Conservation (phyloP, 768 basidiomycete genomes). For the Termitomyces sp. region DNA sequence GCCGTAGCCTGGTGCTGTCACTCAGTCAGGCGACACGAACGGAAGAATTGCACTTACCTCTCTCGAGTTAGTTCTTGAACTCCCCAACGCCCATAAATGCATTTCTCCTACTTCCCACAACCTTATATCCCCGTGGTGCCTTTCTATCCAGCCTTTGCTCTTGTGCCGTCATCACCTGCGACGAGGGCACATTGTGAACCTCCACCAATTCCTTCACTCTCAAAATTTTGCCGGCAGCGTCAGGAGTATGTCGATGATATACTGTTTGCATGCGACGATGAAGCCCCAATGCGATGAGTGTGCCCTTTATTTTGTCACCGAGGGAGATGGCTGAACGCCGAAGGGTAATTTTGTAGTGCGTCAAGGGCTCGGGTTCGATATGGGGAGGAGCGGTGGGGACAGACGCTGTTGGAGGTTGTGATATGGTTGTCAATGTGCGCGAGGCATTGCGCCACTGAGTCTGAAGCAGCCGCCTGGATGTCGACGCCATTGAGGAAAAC, state of each 20-base stretch:
- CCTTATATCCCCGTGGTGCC: slow-evolving; percentile 66
- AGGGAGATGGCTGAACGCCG: slow-evolving; percentile 85
- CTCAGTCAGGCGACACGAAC: neutral
- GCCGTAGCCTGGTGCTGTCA: neutral
- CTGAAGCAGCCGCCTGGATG: slow-evolving; percentile 13
- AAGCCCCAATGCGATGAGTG: slow-evolving; percentile 80
- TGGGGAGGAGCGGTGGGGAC: neutral
- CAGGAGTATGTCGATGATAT: slow-evolving; percentile 70
- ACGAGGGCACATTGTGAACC: slow-evolving; percentile 78
- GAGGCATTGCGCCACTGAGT: slow-evolving; percentile 13
- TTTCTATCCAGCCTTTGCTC: slow-evolving; percentile 68
- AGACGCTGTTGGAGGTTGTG: neutral
- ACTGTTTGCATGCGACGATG: slow-evolving; percentile 84
- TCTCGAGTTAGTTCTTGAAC: slow-evolving; percentile 3
- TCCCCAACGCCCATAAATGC: slow-evolving; percentile 29
- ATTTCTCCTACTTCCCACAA: slow-evolving; percentile 40
- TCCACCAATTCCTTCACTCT: slow-evolving; percentile 86
- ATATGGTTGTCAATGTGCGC: slow-evolving; percentile 12
- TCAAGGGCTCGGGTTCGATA: slow-evolving; percentile 33
- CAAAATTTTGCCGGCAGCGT: slow-evolving; percentile 84
- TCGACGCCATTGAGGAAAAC: slow-evolving; percentile 15
- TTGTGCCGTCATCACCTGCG: slow-evolving; percentile 65
- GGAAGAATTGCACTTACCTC: slow-evolving; percentile 2
- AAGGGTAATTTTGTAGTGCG: slow-evolving; percentile 90
- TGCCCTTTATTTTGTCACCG: slow-evolving; percentile 66